These are phyloP conservation scores for Ilyonectria mors-panacis DNA, from an alignment of 2,329 filamentous ascomycete genomes.

Conservation along the genomic window DNA sequence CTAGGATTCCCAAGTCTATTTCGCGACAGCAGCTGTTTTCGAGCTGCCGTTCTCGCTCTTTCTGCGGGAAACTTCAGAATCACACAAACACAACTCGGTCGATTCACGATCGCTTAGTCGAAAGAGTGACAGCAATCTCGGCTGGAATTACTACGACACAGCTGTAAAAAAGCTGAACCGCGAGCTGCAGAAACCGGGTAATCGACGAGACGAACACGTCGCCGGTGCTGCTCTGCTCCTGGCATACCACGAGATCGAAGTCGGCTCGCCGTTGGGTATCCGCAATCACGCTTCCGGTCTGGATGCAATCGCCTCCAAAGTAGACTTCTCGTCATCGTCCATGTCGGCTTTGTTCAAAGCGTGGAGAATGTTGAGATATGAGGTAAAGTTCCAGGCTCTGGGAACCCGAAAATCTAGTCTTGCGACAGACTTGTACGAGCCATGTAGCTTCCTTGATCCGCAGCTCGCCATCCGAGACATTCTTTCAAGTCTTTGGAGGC, in stretches of 20 bases:
- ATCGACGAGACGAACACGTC: not conserved
- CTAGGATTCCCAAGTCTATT: too few species aligned
- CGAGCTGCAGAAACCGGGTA: not conserved
- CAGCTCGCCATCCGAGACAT: not conserved
- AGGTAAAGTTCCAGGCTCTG: not conserved
- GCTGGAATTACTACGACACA: not conserved
- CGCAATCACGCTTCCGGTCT: not conserved
- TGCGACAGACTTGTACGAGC: not conserved
- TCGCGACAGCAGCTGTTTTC: too few species aligned
- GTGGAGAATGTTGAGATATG: slow-evolving; percentile 7
- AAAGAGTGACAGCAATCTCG: too few species aligned
- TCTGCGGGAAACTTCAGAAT: too few species aligned
- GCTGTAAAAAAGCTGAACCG: not conserved
- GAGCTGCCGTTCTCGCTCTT: too few species aligned
- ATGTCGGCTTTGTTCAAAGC: not conserved
- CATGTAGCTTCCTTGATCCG: not conserved
- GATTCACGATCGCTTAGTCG: too few species aligned
- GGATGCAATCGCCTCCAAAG: not conserved
- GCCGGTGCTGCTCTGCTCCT: slow-evolving; percentile 2
- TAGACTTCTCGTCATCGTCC: not conserved
- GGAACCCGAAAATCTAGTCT: not conserved
- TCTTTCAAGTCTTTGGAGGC: not conserved
- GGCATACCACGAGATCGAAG: not conserved
- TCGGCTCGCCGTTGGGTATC: not conserved
- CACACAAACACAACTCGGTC: too few species aligned